Base-by-base conservation (phyloP, 176 grass and related monocot species). In the Coix lacrymajobi region DNA sequence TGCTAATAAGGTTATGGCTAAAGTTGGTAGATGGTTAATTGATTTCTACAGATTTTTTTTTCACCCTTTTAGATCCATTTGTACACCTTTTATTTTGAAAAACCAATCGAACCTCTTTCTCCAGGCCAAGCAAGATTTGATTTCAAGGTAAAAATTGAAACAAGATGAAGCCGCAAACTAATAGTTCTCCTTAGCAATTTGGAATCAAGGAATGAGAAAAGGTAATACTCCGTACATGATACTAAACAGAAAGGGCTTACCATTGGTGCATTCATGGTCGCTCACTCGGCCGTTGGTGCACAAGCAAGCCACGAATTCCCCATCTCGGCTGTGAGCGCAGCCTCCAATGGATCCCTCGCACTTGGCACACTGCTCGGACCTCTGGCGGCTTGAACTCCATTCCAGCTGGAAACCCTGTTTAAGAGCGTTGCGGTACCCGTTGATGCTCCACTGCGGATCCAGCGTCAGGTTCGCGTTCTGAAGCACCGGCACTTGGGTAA, bases 311-410 rank as follows among this genome's bases (percentile, higher is more conserved):
- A 22, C 0, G 33, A 88, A 88, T 5, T 1, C 8, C 4, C 30
- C 33, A 0, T 0, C 0, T 4, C 62, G 4, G 0, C 0, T 56
- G 66, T 43, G 36, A 11, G 9, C 7, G 7, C 86, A 88, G 4
- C 5, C 0, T n/a, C 66, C 80, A 0, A 2, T 11, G 6, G 86
- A 57, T 11, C 1, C 0, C 56, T 88, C 86, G 66, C 86, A 88
- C 41, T 40, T 9, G 0, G 0, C 0, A 25, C 85, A 87, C 0
- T 0, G 0, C 2, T 0, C 11, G 2, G 0, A 7, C 0, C 0
- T 7, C 29, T 0, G 2, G 0, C 0, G 2, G 0, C 4, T 28
- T 0, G 0, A 6, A 8, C 64, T 0, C 79, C 30, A 31, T 0
- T 1, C 10, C 41, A 87, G 6, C 54, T 29, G 79, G 6, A 87